Evolutionary conservation across 345 rosid species (phyloP).

Genomic region (Brassica rapa): DNA sequence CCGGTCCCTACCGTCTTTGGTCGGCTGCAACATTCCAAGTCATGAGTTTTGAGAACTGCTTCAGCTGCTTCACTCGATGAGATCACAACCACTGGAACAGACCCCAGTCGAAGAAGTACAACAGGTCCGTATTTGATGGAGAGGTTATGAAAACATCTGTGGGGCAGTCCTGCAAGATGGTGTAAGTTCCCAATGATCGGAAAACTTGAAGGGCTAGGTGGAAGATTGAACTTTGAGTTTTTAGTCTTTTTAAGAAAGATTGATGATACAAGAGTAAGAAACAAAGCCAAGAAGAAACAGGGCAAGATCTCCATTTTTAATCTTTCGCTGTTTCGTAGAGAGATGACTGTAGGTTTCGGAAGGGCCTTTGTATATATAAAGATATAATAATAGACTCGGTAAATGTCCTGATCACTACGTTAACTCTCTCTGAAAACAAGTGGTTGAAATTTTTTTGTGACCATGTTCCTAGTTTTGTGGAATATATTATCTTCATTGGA

Average conservation of each 20-base stretch:
- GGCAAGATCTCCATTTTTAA: slow-evolving; percentile 27
- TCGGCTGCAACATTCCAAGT: slow-evolving; percentile 49
- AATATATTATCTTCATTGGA: slow-evolving; percentile 1
- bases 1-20: slow-evolving; percentile 37
- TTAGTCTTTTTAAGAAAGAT: background rate
- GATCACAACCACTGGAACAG: slow-evolving; percentile 37
- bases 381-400: background rate
- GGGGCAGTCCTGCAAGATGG: slow-evolving; percentile 34
- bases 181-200: slow-evolving; percentile 60
- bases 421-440: background rate
- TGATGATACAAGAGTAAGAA: slow-evolving; percentile 11
- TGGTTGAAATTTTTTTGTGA: background rate
- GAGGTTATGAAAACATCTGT: slow-evolving; percentile 45
- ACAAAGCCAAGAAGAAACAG: slow-evolving; percentile 19
- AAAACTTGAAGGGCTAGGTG: slow-evolving; percentile 53
- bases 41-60: slow-evolving; percentile 48
- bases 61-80: slow-evolving; percentile 52
- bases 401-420: background rate
- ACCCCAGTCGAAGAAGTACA: slow-evolving; percentile 44
- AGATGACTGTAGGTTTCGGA: background rate
- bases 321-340: slow-evolving; percentile 12
- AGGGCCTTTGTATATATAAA: background rate
- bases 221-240: slow-evolving; percentile 27
- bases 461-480: background rate
- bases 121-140: slow-evolving; percentile 54